Evolutionary conservation across 192 early-diverging fungal genomes (phyloP).

Genomic region (Chytriomyces hyalinus): DNA sequence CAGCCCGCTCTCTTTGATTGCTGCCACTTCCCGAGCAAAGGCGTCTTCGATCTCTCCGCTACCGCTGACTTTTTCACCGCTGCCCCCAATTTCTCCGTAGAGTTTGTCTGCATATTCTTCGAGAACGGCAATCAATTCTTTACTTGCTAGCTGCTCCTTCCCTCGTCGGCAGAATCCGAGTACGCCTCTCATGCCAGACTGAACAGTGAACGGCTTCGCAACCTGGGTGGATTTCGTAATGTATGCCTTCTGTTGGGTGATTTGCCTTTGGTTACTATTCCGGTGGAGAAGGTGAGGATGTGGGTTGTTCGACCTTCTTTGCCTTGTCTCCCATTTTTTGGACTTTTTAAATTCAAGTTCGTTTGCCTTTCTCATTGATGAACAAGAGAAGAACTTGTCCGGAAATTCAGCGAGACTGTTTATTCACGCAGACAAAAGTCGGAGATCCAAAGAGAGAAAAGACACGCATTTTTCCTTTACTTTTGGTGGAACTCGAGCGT

Average conservation of each 20-base stretch:
- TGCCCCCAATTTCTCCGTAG: conserved; percentile 23
- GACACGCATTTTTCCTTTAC: conserved; percentile 28
- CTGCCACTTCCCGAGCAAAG: conserved; percentile 39
- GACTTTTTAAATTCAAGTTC: not conserved
- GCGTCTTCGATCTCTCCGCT: conserved; percentile 39
- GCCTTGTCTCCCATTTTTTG: not conserved
- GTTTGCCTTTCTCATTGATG: not conserved
- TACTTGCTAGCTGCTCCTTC: conserved; percentile 39
- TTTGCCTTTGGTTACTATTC: too few relatives aligned
- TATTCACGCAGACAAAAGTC: not conserved
- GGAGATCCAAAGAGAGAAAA: not conserved
- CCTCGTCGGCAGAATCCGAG: conserved; percentile 34
- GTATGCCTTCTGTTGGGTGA: too few relatives aligned
- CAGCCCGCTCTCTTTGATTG: conserved; percentile 3
- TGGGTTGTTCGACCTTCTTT: not conserved
- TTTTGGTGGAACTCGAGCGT: conserved; percentile 51
- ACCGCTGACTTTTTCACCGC: conserved; percentile 5
- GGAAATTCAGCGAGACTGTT: not conserved
- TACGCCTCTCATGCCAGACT: conserved; percentile 52
- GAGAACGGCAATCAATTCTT: conserved; percentile 40
- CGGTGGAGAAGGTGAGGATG: too few relatives aligned
- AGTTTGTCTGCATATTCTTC: conserved; percentile 44
- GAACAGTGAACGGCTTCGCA: conserved; percentile 34
- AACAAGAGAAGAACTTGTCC: not conserved
- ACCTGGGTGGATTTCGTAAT: not conserved